Evolutionary conservation across 345 rosid species (phyloP).

Genomic region (Toxicodendron radicans): DNA sequence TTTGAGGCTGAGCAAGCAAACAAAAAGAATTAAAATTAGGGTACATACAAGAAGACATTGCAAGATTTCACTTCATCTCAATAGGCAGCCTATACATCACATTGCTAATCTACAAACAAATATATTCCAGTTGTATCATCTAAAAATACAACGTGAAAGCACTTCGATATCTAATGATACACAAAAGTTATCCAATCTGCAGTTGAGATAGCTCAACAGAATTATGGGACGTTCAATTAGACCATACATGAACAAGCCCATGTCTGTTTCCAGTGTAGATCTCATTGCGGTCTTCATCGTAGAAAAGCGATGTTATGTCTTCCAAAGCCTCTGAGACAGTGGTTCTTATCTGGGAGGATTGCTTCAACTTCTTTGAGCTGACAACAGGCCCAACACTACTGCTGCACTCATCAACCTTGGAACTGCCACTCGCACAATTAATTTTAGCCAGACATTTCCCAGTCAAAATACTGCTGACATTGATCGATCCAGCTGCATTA

Average conservation of each 20-base stretch:
- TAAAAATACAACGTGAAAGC: constrained; percentile 1
- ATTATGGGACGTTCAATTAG: constrained; percentile 48
- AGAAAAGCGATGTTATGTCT: constrained; percentile 90
- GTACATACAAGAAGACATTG: neutral
- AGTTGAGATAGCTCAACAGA: neutral
- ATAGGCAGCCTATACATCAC: constrained; percentile 8
- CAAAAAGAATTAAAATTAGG: neutral
- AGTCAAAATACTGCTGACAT: constrained; percentile 87
- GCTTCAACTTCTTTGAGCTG: constrained; percentile 33
- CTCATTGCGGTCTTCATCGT: constrained; percentile 92
- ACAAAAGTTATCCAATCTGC: constrained; percentile 7
- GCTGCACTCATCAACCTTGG: constrained; percentile 45
- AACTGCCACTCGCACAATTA: constrained; percentile 57
- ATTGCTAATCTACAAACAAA: constrained; percentile 12
- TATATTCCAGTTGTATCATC: constrained; percentile 2
- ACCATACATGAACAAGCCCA: constrained; percentile 91
- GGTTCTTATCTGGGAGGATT: constrained; percentile 40
- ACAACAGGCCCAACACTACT: constrained; percentile 26
- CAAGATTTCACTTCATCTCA: constrained; percentile 7
- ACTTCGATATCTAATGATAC: constrained; percentile 7
- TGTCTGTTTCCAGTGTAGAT: constrained; percentile 84
- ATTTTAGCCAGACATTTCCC: constrained; percentile 95
- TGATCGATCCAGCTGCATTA: constrained; percentile 83
- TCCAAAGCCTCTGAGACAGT: constrained; percentile 77
- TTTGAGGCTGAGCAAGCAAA: neutral